Base-by-base conservation (phyloP, 2,329 filamentous ascomycete genomes). In the Westerdykella aurantiaca region DNA sequence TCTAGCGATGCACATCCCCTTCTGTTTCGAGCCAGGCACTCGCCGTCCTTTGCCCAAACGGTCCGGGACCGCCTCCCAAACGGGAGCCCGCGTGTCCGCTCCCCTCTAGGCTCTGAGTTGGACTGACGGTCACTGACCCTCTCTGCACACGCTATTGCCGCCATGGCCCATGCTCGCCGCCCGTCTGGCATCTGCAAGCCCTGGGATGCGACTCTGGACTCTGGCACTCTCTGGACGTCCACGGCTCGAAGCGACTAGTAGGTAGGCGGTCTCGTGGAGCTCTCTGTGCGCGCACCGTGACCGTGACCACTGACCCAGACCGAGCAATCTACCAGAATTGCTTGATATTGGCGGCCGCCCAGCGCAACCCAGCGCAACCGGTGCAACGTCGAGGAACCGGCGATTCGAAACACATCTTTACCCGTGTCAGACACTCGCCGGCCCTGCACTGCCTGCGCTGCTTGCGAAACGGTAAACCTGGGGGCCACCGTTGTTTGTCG, bases 341-440 rank as follows among this genome's bases (percentile, higher is more conserved):
- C 56, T 52, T 60, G 53, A 62, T 61, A 63, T 62, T 60, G 57
- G 44, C 45, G 50, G 45, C 51, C 39, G 51, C 11, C 44, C 18
- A 21, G 18, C 18, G 18, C 18, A 21, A 21, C 18, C 50, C 25
- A 29, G 44, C 53, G 51, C 54, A 59, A 58, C 57, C 49, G 56
- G 60, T 65, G 58, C 58, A 46, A 64, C 58, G 48, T 45, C 50
- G 54, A 44, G 46, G 48, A 37, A 47, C 38, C 38, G 44, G 46
- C 55, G 58, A 58, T 63, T 61, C 57, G 55, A 62, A 60, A 59
- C 57, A 48, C 48, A 46, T 41, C 52, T 57, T 50, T 46, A 49
- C 50, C 50, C 48, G 50, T 49, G 42, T 47, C 33, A 14, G 17
- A 29, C 25, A 12, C 25, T 29, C 25, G 25, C 25, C 25, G 11